Evolutionary conservation across 139 green algal genomes (phyloP), one percentile per base, ranked within the genome.

Genomic region (Chlorella sorokiniana): DNA sequence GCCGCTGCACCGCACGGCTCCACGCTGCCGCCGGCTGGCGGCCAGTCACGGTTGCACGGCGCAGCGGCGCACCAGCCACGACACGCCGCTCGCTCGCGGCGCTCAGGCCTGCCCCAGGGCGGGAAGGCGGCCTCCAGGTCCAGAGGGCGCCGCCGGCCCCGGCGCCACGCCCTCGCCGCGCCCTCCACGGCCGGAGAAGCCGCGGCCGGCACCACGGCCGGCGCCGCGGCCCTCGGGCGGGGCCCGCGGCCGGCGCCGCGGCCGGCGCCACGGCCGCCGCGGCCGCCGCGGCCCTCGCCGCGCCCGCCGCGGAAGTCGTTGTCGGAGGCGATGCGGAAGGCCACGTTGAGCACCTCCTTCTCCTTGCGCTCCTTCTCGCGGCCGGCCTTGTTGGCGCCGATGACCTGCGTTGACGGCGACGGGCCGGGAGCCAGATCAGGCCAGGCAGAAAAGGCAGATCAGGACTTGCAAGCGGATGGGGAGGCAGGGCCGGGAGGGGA

Each of bases 91-190:
- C n/a, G 31, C 35, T 31, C 38, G 11, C 31, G 16, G 40, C 45
- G 1, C 70, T 65, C 74, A 20, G 37, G 18, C 44, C 41, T 14
- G 41, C 27, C 56, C 71, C 69, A 88, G 79, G 35, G 85, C 80
- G 85, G 85, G 85, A 89, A 89, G 44, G 85, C 82, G 56, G 76
- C 82, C 37, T 87, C 69, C 42, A 89, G n/a, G 48, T 78, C 42
- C 70, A 86, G 41, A 22, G 76, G 38, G 82, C 45, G 31, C 71
- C 54, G n/a, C 27, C 31, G 42, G 22, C 41, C 29, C 69, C 14
- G 48, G 18, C 48, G 52, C 63, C 37, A 40, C 48, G 51, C 56
- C 68, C 38, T 56, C 73, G 54, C 54, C 56, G 40, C 80, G 54
- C n/a, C 72, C 64, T 16, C 76, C 72, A 38, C 71, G 48, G 38